Base-by-base conservation (phyloP, 1,284 basidiomycete genomes). In the Leccinum solheimii region DNA sequence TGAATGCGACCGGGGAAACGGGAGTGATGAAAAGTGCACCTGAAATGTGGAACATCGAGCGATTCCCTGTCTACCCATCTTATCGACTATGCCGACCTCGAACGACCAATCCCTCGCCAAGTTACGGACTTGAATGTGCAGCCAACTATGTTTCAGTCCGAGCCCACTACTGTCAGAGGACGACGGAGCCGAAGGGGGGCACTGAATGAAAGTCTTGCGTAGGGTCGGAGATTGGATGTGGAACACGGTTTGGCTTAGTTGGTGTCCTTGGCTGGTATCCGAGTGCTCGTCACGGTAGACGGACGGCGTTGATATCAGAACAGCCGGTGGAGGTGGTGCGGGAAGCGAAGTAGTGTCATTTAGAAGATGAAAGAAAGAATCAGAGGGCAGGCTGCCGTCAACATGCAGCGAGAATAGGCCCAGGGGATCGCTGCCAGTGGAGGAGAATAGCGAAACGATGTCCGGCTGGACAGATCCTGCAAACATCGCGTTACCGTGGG, bases 171-270 rank as follows among this genome's bases (percentile, higher is more conserved):
- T 60, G 63, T 61, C 62, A 57, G 59, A 55, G 56, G 43, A 57
- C 14, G 61, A 34, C 56, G 67, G 58, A 26, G 55, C 61, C 59
- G 68, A 57, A 32, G 66, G 79, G 50, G 83, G 91, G 72, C 81
- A 87, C 26, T 84, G 85, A 56, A 94, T 86, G 69, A 82, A 94
- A 0, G 92, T 91, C 36, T 79, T 84, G 36, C 77, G 80, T 34
- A 92, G 72, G 1, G 85, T 85, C 8, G 91, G 91, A 3, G 90
- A 92, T 69, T 94, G 92, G 51, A 95, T 83, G 67, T 95, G 92
- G n/a, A 95, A 79, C 0, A 94, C 91, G 0, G 84, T 85, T 68
- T 91, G 88, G 70, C 81, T 70, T n/a, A 87, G 72, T 63, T 77
- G 60, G 68, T 83, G 78, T 27, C 82, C 81, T 57, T 64, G 67